Conservation (phyloP, 805 yeast genomes). For the Metschnikowia baotianmanensis region DNA sequence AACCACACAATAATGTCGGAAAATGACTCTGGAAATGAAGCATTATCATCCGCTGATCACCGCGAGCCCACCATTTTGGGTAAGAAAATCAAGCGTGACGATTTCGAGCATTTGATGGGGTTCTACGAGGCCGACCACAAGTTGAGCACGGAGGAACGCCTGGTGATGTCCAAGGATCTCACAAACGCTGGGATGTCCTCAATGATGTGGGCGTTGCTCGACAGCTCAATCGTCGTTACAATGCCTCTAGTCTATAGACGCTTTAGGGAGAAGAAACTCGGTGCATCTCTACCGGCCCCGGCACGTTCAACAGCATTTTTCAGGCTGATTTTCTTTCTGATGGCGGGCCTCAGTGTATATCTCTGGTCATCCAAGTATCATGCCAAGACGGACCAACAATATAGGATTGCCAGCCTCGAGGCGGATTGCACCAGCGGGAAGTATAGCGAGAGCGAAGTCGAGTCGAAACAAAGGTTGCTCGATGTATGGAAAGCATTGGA, state of each 20-base stretch:
- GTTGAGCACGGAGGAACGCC: slow-evolving; percentile 42
- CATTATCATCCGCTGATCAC: not conserved
- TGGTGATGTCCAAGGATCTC: slow-evolving; percentile 38
- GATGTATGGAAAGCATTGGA: slow-evolving; percentile 37
- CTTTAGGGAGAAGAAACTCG: slow-evolving; percentile 6
- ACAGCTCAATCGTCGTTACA: slow-evolving; percentile 38
- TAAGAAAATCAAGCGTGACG: slow-evolving; percentile 28
- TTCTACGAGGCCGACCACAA: slow-evolving; percentile 50
- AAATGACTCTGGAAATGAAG: slow-evolving; percentile 1
- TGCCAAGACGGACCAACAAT: slow-evolving; percentile 17
- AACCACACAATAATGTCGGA: slow-evolving; percentile 4
- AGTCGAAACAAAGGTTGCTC: slow-evolving; percentile 19
- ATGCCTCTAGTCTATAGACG: slow-evolving; percentile 37
- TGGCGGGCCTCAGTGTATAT: slow-evolving; percentile 29
- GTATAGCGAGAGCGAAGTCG: slow-evolving; percentile 12
- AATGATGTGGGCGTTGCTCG: slow-evolving; percentile 40
- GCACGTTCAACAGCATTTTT: slow-evolving; percentile 36
- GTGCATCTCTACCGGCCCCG: slow-evolving; percentile 23
- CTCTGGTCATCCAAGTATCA: slow-evolving; percentile 15
- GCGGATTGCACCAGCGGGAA: slow-evolving; percentile 29
- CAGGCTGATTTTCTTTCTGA: slow-evolving; percentile 29
- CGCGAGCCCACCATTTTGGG: slow-evolving; percentile 15
- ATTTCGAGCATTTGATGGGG: slow-evolving; percentile 37
- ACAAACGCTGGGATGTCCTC: slow-evolving; percentile 34
- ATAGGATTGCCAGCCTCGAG: slow-evolving; percentile 31